Evolutionary conservation across 1,284 basidiomycete species (phyloP).

Genomic region (Naganishia albida): DNA sequence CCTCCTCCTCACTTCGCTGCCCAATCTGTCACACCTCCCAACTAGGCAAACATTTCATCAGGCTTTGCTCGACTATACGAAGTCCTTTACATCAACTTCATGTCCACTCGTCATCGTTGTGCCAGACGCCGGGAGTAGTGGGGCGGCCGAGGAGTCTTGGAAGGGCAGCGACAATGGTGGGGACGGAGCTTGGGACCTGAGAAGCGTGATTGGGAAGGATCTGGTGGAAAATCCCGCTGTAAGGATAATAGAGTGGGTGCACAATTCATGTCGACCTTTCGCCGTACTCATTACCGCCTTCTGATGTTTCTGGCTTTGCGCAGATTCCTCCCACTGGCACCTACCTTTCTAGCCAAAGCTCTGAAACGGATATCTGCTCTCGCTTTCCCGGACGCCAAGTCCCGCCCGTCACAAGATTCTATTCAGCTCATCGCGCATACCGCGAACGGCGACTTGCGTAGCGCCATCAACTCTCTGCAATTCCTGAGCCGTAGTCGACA

Average conservation of each 20-base stretch:
- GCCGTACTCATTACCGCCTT: background rate
- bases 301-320: background rate
- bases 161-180: conserved; percentile 51
- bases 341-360: conserved; percentile 78
- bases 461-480: conserved; percentile 88
- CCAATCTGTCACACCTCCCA: conserved; percentile 76
- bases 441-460: conserved; percentile 85
- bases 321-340: conserved; percentile 88
- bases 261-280: background rate
- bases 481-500: conserved; percentile 58
- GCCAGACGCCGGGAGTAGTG: conserved; percentile 76
- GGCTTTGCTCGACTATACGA: conserved; percentile 64
- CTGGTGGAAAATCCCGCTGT: conserved; percentile 63
- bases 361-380: conserved; percentile 65
- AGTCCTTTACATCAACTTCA: conserved; percentile 49
- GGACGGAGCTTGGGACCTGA: conserved; percentile 55
- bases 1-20: conserved; percentile 87
- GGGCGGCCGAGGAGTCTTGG: conserved; percentile 61
- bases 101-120: conserved; percentile 80
- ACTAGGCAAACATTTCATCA: conserved; percentile 77
- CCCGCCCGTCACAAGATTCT: conserved; percentile 63
- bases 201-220: conserved; percentile 57
- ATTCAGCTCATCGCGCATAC: conserved; percentile 75
- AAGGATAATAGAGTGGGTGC: conserved; percentile 30
- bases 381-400: conserved; percentile 53